phyloP scores from a whole-genome alignment of 1,284 basidiomycete genomes.

The Cryptococcus hybrid region DNA sequence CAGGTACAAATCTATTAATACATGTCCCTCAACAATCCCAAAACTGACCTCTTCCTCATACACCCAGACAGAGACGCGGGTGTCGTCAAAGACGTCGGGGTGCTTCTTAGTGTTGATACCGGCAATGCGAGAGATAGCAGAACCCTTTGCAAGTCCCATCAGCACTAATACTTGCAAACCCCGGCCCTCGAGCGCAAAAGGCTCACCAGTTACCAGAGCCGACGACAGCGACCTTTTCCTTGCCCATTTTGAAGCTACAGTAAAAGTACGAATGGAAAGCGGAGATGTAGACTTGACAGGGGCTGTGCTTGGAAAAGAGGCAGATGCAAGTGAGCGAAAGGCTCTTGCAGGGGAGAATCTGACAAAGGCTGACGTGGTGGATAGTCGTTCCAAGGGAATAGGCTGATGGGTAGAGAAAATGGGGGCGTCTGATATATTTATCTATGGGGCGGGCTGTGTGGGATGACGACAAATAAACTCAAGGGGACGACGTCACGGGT shows the following conservation, averaged over 20 bases:
- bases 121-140: slow-evolving; percentile 57
- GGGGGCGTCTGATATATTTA: no score
- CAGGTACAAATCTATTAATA: neutral
- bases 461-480: no score
- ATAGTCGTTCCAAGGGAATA: no score
- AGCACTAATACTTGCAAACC: neutral
- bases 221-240: slow-evolving; percentile 58
- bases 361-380: no score
- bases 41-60: slow-evolving; percentile 53
- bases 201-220: slow-evolving; percentile 53
- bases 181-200: neutral
- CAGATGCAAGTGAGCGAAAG: no score
- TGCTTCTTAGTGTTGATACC: slow-evolving; percentile 52
- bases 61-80: slow-evolving; percentile 54
- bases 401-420: no score
- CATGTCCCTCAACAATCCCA: neutral
- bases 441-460: no score
- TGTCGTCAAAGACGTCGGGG: slow-evolving; percentile 51
- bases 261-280: neutral
- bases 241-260: slow-evolving; percentile 30
- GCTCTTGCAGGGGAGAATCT: no score
- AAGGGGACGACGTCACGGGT: no score
- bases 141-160: slow-evolving; percentile 49
- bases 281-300: no score
- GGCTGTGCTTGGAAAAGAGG: no score